Percentiles rank a stretch among this genome's conserved stretches.
These are phyloP conservation scores for Claviceps sp. DNA, from an alignment of 2,329 filamentous ascomycete species.

Conservation along the genomic window DNA sequence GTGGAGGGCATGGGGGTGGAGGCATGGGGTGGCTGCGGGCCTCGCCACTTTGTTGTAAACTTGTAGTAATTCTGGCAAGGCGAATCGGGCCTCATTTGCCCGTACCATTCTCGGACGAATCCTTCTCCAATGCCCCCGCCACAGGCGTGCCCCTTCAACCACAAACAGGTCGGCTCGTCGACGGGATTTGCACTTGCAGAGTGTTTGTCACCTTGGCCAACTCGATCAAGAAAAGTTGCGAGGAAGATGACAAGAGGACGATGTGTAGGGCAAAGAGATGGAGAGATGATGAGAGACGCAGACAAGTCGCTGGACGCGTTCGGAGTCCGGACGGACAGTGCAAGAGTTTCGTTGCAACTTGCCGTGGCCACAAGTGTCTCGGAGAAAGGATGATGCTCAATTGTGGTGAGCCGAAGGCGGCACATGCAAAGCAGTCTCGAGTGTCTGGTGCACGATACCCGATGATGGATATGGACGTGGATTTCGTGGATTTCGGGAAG, in stretches of 20 bases:
- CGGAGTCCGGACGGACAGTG: not conserved
- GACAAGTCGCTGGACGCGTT: too few species aligned
- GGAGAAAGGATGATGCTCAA: not conserved
- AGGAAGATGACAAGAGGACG: not conserved
- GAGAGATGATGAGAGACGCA: not conserved
- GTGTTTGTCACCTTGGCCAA: not conserved
- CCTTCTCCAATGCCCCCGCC: not conserved
- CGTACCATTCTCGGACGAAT: constrained; percentile 1
- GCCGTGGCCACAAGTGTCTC: not conserved
- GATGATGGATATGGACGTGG: not conserved
- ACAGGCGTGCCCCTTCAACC: not conserved
- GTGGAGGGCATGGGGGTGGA: not conserved
- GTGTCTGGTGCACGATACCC: not conserved
- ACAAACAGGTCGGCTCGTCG: not conserved
- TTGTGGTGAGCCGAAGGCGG: not conserved
- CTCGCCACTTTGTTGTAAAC: constrained; percentile 1
- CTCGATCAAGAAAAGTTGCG: not conserved
- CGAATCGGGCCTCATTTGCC: constrained; percentile 4
- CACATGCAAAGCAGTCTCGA: not conserved
- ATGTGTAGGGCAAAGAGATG: not conserved
- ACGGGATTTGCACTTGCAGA: not conserved
- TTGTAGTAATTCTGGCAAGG: not conserved
- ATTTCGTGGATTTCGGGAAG: too few species aligned
- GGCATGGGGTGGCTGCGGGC: constrained; percentile 2
- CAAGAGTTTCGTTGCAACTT: too few species aligned